These are phyloP conservation scores for Podospora anserina DNA, from an alignment of 495 filamentous ascomycete genomes.

Conservation along the genomic window DNA sequence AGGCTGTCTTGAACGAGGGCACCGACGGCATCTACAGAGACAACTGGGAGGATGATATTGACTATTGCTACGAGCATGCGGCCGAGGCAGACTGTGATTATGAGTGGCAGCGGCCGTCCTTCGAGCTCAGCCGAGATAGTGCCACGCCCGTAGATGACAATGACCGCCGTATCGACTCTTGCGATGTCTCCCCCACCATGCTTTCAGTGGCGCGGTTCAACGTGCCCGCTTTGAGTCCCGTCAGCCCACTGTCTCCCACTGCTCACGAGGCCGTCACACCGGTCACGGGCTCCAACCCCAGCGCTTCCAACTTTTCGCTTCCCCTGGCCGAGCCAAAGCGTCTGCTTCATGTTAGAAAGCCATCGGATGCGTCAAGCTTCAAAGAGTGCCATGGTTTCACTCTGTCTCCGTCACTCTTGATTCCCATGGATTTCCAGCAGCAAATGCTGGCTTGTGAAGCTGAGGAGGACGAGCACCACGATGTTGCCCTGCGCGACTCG, in stretches of 20 bases:
- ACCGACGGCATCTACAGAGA: constrained; percentile 45
- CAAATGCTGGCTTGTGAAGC: constrained; percentile 43
- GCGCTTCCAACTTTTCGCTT: constrained; percentile 44
- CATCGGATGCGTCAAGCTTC: constrained; percentile 50
- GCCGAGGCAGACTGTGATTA: constrained; percentile 89
- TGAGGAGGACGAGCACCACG: constrained; percentile 34
- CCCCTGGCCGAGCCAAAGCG: constrained; percentile 36
- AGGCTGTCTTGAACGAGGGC: constrained; percentile 30
- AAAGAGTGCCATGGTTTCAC: constrained; percentile 55
- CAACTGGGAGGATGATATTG: constrained; percentile 91
- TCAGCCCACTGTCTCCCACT: constrained; percentile 40
- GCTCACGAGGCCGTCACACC: constrained; percentile 43
- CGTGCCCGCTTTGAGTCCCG: constrained; percentile 46
- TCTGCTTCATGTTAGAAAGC: constrained; percentile 32
- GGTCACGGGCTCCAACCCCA: constrained; percentile 29
- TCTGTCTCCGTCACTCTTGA: constrained; percentile 53
- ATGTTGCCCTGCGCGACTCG: constrained; percentile 32
- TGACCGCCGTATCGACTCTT: constrained; percentile 25
- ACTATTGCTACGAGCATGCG: constrained; percentile 89
- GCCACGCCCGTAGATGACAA: constrained; percentile 28
- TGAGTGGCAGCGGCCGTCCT: constrained; percentile 67
- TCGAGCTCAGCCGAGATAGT: constrained; percentile 39
- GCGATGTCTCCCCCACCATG: constrained; percentile 34
- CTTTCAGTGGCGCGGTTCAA: constrained; percentile 43
- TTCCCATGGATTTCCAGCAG: constrained; percentile 50